Evolutionary conservation across 129 eudicot species (phyloP), one percentile per base, ranked within the genome.

Genomic region (Lonicera japonica): DNA sequence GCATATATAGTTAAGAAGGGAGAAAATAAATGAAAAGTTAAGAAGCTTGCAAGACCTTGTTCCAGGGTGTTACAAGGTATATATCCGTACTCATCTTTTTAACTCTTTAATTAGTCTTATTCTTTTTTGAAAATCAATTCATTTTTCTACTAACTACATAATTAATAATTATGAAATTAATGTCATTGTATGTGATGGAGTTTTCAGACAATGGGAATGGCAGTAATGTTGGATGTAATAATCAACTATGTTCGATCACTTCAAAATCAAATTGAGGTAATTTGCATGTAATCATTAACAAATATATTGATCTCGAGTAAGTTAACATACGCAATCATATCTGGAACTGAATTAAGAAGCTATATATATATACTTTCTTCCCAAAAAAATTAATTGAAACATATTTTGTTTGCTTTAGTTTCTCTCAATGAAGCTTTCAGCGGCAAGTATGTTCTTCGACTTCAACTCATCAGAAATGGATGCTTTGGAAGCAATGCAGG

Each of bases 61-160:
- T 65, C 95, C 97, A 8, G 97, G 97, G 24, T 90, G 97, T 71
- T 90, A 90, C 54, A 90, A 90, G 94, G 97, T 90, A 79, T 53
- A 66, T 12, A 56, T 69, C 24, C 51, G 19, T 43, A 23, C 24
- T 45, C 8, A 67, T 58, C 11, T 24, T 38, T 67, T 4, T 12
- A n/a, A 53, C 17, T 63, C 50, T 14, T 21, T n/a, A 8, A 21
- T 18, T 18, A 18, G 0, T 24, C n/a, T 55, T 16, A 0, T 54
- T 48, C 8, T 23, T 13, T 21, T 12, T 24, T 52, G 9, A 19
- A 52, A 5, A 29, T 29, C 6, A 29, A 29, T 47, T 0, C 12
- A 4, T 56, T 2, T 0, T 38, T 38, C 20, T 8, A 61, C 29
- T 4, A 40, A 10, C 0, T 0, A 14, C 19, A 19, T 20, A 8